Percentiles rank a stretch among this genome's conserved stretches.
These are phyloP conservation scores for Septoria petroselini DNA, from an alignment of 2,329 filamentous ascomycete genomes.

Conservation along the genomic window DNA sequence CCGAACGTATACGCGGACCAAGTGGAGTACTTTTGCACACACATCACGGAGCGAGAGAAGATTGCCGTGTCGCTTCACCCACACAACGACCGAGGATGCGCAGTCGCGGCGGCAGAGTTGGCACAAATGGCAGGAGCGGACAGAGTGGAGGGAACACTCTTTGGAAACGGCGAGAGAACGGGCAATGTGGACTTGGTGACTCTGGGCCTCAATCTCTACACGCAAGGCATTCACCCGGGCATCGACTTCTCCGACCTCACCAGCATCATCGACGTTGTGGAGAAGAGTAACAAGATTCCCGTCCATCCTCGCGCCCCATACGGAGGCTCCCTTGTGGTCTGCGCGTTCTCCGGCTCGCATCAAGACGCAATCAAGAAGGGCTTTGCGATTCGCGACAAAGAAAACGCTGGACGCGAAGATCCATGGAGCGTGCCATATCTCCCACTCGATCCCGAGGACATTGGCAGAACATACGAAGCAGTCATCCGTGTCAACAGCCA, in stretches of 20 bases:
- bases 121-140: conserved; percentile 96
- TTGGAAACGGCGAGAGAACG: conserved; percentile 92
- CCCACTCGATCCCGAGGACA: conserved; percentile 86
- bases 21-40: conserved; percentile 89
- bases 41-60: conserved; percentile 81
- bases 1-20: conserved; percentile 95
- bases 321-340: conserved; percentile 85
- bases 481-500: conserved; percentile 98
- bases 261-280: conserved; percentile 80
- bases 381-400: conserved; percentile 66
- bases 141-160: conserved; percentile 87
- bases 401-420: conserved; percentile 59
- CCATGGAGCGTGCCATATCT: conserved; percentile 87
- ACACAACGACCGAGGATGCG: conserved; percentile 91
- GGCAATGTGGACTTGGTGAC: conserved; percentile 96
- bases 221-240: conserved; percentile 78
- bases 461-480: conserved; percentile 94
- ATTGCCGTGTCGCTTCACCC: conserved; percentile 86
- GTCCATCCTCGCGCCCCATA: conserved; percentile 88
- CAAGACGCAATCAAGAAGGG: conserved; percentile 95
- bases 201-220: conserved; percentile 88
- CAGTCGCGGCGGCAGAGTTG: conserved; percentile 83
- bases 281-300: conserved; percentile 91
- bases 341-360: conserved; percentile 86
- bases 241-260: conserved; percentile 91